Evolutionary conservation across 257 asterid species (phyloP).

Genomic region (Echites panduratus): DNA sequence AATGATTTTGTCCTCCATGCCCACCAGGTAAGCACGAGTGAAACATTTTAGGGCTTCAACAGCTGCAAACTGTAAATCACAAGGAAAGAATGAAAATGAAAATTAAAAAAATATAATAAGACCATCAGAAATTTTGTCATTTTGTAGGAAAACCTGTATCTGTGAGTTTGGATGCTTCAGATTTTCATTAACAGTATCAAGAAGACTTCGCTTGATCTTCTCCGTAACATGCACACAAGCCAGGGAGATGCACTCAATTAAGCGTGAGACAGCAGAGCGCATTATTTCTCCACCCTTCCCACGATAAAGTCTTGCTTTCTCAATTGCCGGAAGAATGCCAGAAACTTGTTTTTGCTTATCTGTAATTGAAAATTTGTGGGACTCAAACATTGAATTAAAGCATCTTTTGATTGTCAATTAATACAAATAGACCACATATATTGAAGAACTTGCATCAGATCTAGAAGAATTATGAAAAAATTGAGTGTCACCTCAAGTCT

Average conservation of each 20-base stretch:
- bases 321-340: slow-evolving; percentile 87
- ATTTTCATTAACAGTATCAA: slow-evolving; percentile 82
- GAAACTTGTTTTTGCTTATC: slow-evolving; percentile 71
- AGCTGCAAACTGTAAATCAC: slow-evolving; percentile 57
- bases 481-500: background rate
- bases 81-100: slow-evolving; percentile 20
- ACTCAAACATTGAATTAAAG: background rate
- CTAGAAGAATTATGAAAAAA: background rate
- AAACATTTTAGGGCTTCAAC: slow-evolving; percentile 70
- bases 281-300: slow-evolving; percentile 99
- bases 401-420: background rate
- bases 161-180: slow-evolving; percentile 86
- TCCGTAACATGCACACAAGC: slow-evolving; percentile 56
- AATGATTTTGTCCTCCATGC: slow-evolving; percentile 40
- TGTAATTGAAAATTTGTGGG: slow-evolving; percentile 18
- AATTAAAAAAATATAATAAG: slow-evolving; percentile 7
- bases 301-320: slow-evolving; percentile 94
- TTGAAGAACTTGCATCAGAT: background rate
- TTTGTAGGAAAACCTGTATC: slow-evolving; percentile 63
- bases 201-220: slow-evolving; percentile 60
- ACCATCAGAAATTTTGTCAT: slow-evolving; percentile 6
- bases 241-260: slow-evolving; percentile 70
- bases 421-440: background rate
- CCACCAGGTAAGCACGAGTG: slow-evolving; percentile 47
- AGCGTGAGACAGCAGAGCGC: slow-evolving; percentile 95